These are phyloP conservation scores for Panus rudis DNA, from an alignment of 768 basidiomycete species.

Conservation along the genomic window DNA sequence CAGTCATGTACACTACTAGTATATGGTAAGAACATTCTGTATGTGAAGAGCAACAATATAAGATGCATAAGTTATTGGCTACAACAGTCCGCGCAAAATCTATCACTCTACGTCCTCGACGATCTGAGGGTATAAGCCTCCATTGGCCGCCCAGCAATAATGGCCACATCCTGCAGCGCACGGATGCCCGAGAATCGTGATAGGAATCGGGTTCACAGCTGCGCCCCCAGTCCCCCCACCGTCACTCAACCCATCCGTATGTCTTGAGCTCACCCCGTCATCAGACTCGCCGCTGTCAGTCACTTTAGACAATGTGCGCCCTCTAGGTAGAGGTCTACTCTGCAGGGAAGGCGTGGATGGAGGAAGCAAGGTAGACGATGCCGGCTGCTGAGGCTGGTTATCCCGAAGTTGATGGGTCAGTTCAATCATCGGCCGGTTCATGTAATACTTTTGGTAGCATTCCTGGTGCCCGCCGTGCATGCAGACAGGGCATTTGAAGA, in stretches of 20 bases:
- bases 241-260: slow-evolving; percentile 11
- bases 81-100: too few species aligned
- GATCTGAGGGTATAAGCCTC: not conserved
- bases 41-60: not conserved
- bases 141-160: slow-evolving; percentile 59
- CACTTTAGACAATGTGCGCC: too few species aligned
- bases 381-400: slow-evolving; percentile 1
- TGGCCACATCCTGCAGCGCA: slow-evolving; percentile 84
- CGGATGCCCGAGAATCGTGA: slow-evolving; percentile 42
- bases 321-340: too few species aligned
- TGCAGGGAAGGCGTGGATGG: too few species aligned
- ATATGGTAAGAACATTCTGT: not conserved
- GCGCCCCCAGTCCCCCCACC: slow-evolving; percentile 8
- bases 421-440: slow-evolving; percentile 46
- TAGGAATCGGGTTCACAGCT: slow-evolving; percentile 1
- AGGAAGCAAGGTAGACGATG: too few species aligned
- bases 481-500: slow-evolving; percentile 73
- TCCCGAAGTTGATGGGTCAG: slow-evolving; percentile 5
- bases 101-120: not conserved
- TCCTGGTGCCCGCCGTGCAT: slow-evolving; percentile 76
- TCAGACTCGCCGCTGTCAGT: slow-evolving; percentile 19
- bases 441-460: slow-evolving; percentile 68
- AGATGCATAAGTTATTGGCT: too few species aligned
- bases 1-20: not conserved
- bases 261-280: slow-evolving; percentile 15